Conservation (phyloP, 1,284 basidiomycete species). For the Lentinus polychrous region DNA sequence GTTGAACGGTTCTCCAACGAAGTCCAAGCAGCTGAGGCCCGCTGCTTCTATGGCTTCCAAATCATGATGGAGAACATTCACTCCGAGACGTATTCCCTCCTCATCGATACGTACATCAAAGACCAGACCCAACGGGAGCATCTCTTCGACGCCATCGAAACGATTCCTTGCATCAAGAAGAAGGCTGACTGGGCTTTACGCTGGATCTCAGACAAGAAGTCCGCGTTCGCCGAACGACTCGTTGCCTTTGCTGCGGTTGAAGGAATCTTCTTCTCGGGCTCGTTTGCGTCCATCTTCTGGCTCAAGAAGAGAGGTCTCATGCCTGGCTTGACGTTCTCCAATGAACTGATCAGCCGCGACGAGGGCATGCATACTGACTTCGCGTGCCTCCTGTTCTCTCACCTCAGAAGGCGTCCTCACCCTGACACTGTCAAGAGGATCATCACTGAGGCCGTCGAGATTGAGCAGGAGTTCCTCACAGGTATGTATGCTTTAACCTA, state of each 20-base stretch:
- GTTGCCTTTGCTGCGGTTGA: slow-evolving; percentile 98
- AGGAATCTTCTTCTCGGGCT: slow-evolving; percentile 97
- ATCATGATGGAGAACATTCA: slow-evolving; percentile 99
- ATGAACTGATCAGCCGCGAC: slow-evolving; percentile 95
- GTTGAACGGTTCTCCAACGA: slow-evolving; percentile 94
- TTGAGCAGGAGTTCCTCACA: slow-evolving; percentile 64
- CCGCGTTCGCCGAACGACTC: slow-evolving; percentile 87
- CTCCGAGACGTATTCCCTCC: slow-evolving; percentile 95
- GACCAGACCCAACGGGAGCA: slow-evolving; percentile 79
- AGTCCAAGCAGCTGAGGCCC: slow-evolving; percentile 92
- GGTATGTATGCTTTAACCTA: slow-evolving; percentile 23
- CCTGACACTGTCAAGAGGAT: slow-evolving; percentile 68
- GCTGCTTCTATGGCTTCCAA: slow-evolving; percentile 98
- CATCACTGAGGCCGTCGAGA: slow-evolving; percentile 64
- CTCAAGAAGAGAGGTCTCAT: slow-evolving; percentile 98
- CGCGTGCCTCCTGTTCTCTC: slow-evolving; percentile 90
- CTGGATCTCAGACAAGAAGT: slow-evolving; percentile 85
- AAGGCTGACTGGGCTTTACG: slow-evolving; percentile 93
- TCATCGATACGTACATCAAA: slow-evolving; percentile 98
- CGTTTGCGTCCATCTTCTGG: slow-evolving; percentile 96
- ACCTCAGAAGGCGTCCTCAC: slow-evolving; percentile 76
- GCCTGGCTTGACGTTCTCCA: slow-evolving; percentile 97
- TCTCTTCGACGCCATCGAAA: slow-evolving; percentile 93
- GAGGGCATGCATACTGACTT: slow-evolving; percentile 99
- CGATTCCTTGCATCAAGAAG: slow-evolving; percentile 85